These are phyloP conservation scores for Coemansia aciculifera DNA, from an alignment of 192 early-diverging fungal species.

Conservation along the genomic window DNA sequence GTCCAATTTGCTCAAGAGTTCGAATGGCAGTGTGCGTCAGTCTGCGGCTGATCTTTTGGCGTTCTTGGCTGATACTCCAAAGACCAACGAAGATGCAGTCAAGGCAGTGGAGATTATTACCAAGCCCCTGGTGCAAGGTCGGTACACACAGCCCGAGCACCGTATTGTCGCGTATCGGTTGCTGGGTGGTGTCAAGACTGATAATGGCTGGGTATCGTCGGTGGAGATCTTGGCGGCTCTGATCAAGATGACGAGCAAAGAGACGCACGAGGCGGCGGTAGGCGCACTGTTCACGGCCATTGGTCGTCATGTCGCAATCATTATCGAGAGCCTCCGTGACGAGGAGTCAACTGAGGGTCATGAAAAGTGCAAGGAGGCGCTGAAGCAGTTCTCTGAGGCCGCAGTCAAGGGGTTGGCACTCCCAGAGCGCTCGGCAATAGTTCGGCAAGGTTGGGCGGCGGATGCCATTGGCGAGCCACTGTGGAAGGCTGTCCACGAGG, in stretches of 20 bases:
- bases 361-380: conserved; percentile 38
- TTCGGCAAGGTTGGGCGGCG: conserved; percentile 68
- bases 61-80: conserved; percentile 29
- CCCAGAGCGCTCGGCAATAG: conserved; percentile 59
- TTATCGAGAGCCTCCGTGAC: conserved; percentile 28
- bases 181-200: conserved; percentile 42
- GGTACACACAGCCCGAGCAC: conserved; percentile 67
- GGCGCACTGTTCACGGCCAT: conserved; percentile 62
- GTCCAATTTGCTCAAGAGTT: conserved; percentile 38
- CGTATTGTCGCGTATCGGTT: conserved; percentile 64
- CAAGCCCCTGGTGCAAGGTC: conserved; percentile 55
- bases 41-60: conserved; percentile 33
- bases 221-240: conserved; percentile 61
- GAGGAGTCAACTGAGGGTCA: conserved; percentile 5
- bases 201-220: conserved; percentile 38
- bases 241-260: conserved; percentile 71
- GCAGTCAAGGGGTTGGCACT: conserved; percentile 59
- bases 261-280: conserved; percentile 73
- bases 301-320: conserved; percentile 58
- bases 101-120: conserved; percentile 23
- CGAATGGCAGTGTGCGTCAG: conserved; percentile 30
- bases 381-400: conserved; percentile 44
- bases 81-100: conserved; percentile 17
- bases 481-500: conserved; percentile 26
- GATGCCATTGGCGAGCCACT: conserved; percentile 59